Conservation (phyloP, 306 rosid genomes). For the Cucurbita argyrosperma region DNA sequence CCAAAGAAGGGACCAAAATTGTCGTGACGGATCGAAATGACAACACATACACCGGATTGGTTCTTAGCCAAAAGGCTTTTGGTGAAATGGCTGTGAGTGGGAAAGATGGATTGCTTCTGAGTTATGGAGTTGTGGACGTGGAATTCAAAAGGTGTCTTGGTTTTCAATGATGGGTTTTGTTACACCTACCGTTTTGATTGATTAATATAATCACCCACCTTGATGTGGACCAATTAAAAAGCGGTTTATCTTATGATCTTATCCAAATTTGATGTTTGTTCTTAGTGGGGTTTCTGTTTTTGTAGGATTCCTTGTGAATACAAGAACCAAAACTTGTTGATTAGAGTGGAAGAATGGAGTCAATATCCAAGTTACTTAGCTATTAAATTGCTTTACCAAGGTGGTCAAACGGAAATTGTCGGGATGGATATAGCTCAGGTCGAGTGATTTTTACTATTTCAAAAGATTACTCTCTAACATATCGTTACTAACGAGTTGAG, state of each 20-base stretch:
- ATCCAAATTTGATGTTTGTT: neutral
- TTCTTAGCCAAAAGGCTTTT: conserved; percentile 61
- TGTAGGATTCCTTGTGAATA: conserved; percentile 62
- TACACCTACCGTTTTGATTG: neutral
- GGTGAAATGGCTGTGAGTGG: conserved; percentile 50
- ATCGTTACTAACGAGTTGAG: neutral
- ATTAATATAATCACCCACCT: conserved; percentile 1
- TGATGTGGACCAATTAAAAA: neutral
- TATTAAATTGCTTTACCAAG: conserved; percentile 61
- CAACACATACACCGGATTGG: conserved; percentile 49
- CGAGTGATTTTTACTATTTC: neutral
- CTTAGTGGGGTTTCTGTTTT: conserved; percentile 7
- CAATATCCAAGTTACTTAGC: conserved; percentile 47
- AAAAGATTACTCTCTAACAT: no score
- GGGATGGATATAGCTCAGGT: conserved; percentile 73
- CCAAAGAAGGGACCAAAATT: conserved; percentile 41
- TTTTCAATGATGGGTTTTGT: neutral
- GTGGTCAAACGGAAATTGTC: conserved; percentile 91
- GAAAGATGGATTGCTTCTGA: conserved; percentile 22
- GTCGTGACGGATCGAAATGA: conserved; percentile 53
- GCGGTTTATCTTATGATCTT: neutral
- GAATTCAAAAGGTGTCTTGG: conserved; percentile 48
- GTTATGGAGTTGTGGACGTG: conserved; percentile 54
- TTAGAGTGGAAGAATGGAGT: conserved; percentile 86
- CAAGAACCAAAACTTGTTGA: conserved; percentile 41